phyloP scores from a whole-genome alignment of 495 filamentous ascomycete species.

The Talaromyces trachyspermus region DNA sequence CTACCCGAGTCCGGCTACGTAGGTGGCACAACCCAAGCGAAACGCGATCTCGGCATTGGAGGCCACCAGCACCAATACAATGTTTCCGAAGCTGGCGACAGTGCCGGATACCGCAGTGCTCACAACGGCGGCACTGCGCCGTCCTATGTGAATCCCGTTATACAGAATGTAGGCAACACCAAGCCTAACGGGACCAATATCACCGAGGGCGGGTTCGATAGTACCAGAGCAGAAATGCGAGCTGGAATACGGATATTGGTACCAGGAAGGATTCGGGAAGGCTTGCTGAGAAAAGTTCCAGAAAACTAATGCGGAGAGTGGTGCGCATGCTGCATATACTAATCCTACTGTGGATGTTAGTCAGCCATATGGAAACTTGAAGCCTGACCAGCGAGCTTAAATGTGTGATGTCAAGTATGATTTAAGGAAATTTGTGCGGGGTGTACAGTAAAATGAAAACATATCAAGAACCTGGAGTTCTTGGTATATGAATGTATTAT shows the following conservation, averaged over 20 bases:
- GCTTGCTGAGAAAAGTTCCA: slow-evolving; percentile 43
- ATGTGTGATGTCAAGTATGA: background rate
- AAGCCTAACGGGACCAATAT: slow-evolving; percentile 53
- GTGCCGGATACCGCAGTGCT: slow-evolving; percentile 16
- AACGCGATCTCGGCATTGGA: slow-evolving; percentile 27
- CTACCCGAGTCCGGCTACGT: slow-evolving; percentile 30
- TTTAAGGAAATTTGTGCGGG: too few relatives aligned
- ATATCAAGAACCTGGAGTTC: too few relatives aligned
- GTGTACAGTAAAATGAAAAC: too few relatives aligned
- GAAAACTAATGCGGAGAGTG: slow-evolving; percentile 31
- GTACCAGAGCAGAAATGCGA: slow-evolving; percentile 44
- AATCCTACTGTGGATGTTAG: slow-evolving; percentile 11
- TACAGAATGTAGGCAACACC: slow-evolving; percentile 19
- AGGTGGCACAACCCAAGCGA: slow-evolving; percentile 36
- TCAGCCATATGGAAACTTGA: slow-evolving; percentile 22
- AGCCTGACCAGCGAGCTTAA: slow-evolving; percentile 37
- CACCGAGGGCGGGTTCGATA: slow-evolving; percentile 47
- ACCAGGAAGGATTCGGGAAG: slow-evolving; percentile 55
- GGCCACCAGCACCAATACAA: slow-evolving; percentile 11
- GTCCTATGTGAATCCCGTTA: slow-evolving; percentile 36
- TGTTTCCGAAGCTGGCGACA: slow-evolving; percentile 20
- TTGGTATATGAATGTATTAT: too few relatives aligned
- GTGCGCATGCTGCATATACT: slow-evolving; percentile 24
- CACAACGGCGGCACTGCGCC: slow-evolving; percentile 31
- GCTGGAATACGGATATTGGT: slow-evolving; percentile 54